Base-by-base conservation (phyloP, 2,329 filamentous ascomycete genomes). In the Phoma sp. region DNA sequence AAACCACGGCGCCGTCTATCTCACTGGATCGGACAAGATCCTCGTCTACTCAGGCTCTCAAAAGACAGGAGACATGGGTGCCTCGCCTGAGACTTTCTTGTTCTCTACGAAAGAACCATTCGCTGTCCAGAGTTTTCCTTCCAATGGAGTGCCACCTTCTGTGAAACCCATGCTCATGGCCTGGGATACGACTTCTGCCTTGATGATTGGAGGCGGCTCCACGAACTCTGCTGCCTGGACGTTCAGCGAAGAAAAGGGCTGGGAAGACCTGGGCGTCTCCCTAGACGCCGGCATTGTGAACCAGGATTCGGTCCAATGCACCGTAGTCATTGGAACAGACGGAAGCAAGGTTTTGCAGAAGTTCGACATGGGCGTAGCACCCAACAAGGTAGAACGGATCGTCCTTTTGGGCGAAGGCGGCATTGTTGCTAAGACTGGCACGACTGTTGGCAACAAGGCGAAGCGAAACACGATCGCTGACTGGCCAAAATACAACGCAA, bases 401-500 rank as follows among this genome's bases (percentile, higher is more conserved):
- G 83, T 91, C 17, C 75, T 96, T 13, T 74, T 89, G 43, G 84
- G 85, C 58, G 81, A 82, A 10, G 79, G 81, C 36, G 90, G 89
- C 15, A 61, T 71, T 13, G 70, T 79, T 10, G 81, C 80, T 32
- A 64, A 71, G n/a, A 76, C 79, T 32, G 82, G 81, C 32, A 71
- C 81, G 69, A 58, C 82, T 74, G 38, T 84, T 80, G 69, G 77
- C 65, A 64, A 61, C 38, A 77, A 77, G 44, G 67, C 68, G 55
- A 84, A 80, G 70, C 76, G 84, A 60, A 78, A 90, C 27, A 87
- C 85, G 0, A 71, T 87, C 24, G 78, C 77, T 21, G 79, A 87
- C 66, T 96, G 91, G 86, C 92, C 93, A 2, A 69, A 81, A 3
- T 97, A 97, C 75, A 93, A 97, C 75, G 82, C 79, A 47, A 89